Percentiles rank a stretch among this genome's conserved stretches.
Evolutionary conservation across 2,329 filamentous ascomycete genomes (phyloP).

Genomic region (Cercospora zeina): DNA sequence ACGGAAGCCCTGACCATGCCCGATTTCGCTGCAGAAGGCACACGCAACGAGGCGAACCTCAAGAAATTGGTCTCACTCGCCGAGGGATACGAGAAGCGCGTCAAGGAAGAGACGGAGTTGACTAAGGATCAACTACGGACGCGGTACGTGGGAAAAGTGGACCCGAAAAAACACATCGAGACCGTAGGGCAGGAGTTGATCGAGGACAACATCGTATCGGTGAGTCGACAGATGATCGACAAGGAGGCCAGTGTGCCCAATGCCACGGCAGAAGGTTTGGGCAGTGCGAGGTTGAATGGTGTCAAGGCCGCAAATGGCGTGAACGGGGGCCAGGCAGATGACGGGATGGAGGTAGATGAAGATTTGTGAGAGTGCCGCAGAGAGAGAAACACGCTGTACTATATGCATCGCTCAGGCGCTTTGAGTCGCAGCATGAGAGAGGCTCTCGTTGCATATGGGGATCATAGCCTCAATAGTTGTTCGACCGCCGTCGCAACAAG

Average conservation of each 20-base stretch:
- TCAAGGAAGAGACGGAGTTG: slow-evolving; percentile 97
- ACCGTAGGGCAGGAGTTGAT: slow-evolving; percentile 95
- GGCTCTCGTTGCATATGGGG: neutral
- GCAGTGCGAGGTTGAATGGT: slow-evolving; percentile 22
- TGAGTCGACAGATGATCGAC: slow-evolving; percentile 99
- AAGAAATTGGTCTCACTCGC: slow-evolving; percentile 84
- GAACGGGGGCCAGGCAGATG: slow-evolving; percentile 23
- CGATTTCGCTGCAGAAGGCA: slow-evolving; percentile 82
- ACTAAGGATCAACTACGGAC: slow-evolving; percentile 98
- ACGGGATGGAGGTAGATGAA: slow-evolving; percentile 32
- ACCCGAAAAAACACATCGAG: slow-evolving; percentile 98
- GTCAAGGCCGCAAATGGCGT: slow-evolving; percentile 18
- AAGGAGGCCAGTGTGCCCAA: slow-evolving; percentile 93
- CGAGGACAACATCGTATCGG: slow-evolving; percentile 98
- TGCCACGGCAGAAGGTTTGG: slow-evolving; percentile 55
- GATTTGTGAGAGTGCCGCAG: slow-evolving; percentile 22
- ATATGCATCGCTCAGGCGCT: slow-evolving; percentile 10
- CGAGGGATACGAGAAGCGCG: slow-evolving; percentile 96
- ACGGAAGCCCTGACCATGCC: slow-evolving; percentile 97
- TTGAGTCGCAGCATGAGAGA: neutral
- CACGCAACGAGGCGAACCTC: slow-evolving; percentile 83
- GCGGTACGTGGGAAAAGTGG: slow-evolving; percentile 96
- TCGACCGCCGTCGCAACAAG: neutral
- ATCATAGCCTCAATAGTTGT: neutral
- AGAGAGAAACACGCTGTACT: slow-evolving; percentile 6